Base-by-base conservation (phyloP, 2,329 filamentous ascomycete genomes). In the Trichoderma sp. region DNA sequence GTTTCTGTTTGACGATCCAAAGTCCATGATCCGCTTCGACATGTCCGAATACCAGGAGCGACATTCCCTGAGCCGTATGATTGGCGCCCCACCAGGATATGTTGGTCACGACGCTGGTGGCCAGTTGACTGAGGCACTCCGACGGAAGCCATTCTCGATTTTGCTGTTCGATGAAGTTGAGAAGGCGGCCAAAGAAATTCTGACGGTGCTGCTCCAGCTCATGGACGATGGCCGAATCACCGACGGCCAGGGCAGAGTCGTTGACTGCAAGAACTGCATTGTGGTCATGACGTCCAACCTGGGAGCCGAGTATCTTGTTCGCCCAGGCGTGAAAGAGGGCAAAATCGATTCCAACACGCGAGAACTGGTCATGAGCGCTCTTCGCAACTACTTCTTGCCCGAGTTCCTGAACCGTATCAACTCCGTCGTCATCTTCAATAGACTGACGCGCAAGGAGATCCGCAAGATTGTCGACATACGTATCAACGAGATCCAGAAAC, bases 1-100 rank as follows among this genome's bases (percentile, higher is more conserved):
- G 79, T 99, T 99, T 83, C 84, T 99, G 32, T 99, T 99, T 82
- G 95, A 99, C 77, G 95, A 99, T 73, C 83, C 94, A 29, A 97
- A 97, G 83, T 85, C 94, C 37, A 98, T 99, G 95, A 97, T 99
- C 74, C 91, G 95, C 45, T 97, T 99, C 82, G 95, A 99, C 78
- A 99, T 99, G 95, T 98, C 94, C 5, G 95, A 99, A 80, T 99
- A 99, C 80, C 96, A 99, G 80, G 95, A 99, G 80, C 90, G 94
- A 5, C 95, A 99, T 78, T 91, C 94, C 0, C 87, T 99, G 15
- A 97, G 93, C 78, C 89, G 95, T 69, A 97, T 99, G 93, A 99
- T 99, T 73, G 95, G 95, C 77, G 94, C 95, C 22, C 95, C 95
- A 22, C 95, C 95, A 5, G 95, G 95, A 71, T 99, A 99, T 73